Evolutionary conservation across 2,329 filamentous ascomycete genomes (phyloP).

Genomic region (Metarhizium robertsii): DNA sequence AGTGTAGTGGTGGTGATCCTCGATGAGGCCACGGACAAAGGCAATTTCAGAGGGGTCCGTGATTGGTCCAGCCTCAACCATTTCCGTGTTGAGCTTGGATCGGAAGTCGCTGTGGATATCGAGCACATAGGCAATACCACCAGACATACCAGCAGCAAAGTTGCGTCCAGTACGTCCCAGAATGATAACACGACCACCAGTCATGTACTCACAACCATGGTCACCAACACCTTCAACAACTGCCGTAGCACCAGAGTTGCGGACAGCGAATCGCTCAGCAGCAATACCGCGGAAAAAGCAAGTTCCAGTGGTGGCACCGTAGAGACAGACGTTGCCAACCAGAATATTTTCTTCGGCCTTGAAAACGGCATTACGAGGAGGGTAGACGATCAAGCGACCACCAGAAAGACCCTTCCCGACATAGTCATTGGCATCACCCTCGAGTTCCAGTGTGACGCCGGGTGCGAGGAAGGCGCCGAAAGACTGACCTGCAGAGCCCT

Average conservation of each 20-base stretch:
- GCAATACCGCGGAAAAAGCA: constrained; percentile 97
- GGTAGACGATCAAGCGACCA: constrained; percentile 87
- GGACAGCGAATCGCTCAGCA: constrained; percentile 91
- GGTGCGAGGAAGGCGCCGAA: constrained; percentile 92
- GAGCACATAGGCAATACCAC: constrained; percentile 90
- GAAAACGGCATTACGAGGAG: constrained; percentile 80
- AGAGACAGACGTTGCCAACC: constrained; percentile 89
- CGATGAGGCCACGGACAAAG: constrained; percentile 80
- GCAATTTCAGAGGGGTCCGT: constrained; percentile 85
- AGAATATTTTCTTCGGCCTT: constrained; percentile 95
- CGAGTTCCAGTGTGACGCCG: constrained; percentile 87
- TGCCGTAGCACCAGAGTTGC: constrained; percentile 92
- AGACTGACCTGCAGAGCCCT: constrained; percentile 91
- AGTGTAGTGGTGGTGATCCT: constrained; percentile 97
- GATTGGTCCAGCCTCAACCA: constrained; percentile 82
- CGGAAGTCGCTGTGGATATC: constrained; percentile 85
- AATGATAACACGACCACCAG: constrained; percentile 80
- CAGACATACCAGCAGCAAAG: constrained; percentile 97
- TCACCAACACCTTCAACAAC: constrained; percentile 95
- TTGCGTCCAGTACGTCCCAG: constrained; percentile 88
- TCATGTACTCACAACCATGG: constrained; percentile 98
- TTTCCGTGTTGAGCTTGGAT: constrained; percentile 91
- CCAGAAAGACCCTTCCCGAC: constrained; percentile 94
- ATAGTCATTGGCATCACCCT: constrained; percentile 94
- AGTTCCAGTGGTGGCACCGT: constrained; percentile 82